Evolutionary conservation across 1,284 basidiomycete species (phyloP), one percentile per base, ranked within the genome.

Genomic region (Melampsora larici-populina): DNA sequence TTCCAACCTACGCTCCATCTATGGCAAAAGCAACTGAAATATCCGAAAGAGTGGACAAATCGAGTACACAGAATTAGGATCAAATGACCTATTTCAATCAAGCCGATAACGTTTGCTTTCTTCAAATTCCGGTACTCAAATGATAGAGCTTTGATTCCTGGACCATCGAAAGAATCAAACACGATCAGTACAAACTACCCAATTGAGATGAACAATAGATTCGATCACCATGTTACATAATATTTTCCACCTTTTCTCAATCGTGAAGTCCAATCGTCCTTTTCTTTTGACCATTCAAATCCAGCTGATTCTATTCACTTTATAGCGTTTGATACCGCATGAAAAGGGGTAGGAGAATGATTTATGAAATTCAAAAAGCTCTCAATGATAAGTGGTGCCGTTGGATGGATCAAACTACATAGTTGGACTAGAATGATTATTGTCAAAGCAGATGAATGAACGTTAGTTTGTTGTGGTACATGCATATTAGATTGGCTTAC

Each of bases 261-360:
- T 71, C 82, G 81, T 75, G 86, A 85, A 78, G 89, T 87, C 87
- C 88, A 90, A 31, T 87, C 84, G 79, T 88, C 88, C 69, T 86
- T 85, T 83, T 93, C 92, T 51, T 85, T 87, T 85, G 82, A 80
- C 29, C 84, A 81, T 24, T 73, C 80, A 80, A 92, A 88, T 17
- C 87, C 87, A 13, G 85, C 84, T n/a, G 83, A 81, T 72, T 85
- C 83, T 36, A 91, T 85, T 46, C 88, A 85, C 0, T 84, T 79
- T 24, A 87, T 85, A 13, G 92, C 90, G 76, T 90, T 90, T 71
- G 88, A 86, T 0, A 94, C 89, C 0, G 94, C 96, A 83, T 99
- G 96, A 85, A 95, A 98, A 0, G 97, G 96, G 0, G 96, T 97
- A 0, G 97, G 96, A 0, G 92, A 93, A 1, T 90, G 90, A 79